These are phyloP conservation scores for Telfairia occidentalis DNA, from an alignment of 331 rosid genomes.

Conservation along the genomic window DNA sequence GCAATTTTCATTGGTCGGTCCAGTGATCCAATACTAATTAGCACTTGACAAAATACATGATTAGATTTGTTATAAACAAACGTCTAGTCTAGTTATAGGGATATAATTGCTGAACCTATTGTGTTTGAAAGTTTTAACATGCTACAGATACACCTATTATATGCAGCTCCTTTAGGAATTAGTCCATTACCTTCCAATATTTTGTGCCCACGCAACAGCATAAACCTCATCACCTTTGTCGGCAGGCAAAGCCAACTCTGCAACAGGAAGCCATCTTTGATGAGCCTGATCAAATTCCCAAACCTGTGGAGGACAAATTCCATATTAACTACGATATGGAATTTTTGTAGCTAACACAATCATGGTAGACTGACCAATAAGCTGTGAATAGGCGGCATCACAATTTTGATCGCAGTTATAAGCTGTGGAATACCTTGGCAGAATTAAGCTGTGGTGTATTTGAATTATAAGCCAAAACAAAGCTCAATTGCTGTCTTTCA, in stretches of 20 bases:
- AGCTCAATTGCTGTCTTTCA: slow-evolving; percentile 56
- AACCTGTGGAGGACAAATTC: slow-evolving; percentile 28
- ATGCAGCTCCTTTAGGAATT: not conserved
- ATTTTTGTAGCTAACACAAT: not conserved
- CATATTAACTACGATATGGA: not conserved
- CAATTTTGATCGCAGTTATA: not conserved
- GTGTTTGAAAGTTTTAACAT: not conserved
- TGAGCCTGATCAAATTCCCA: slow-evolving; percentile 96
- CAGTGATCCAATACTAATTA: not conserved
- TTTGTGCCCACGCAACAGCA: slow-evolving; percentile 85
- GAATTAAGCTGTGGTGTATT: slow-evolving; percentile 65
- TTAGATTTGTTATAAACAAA: not conserved
- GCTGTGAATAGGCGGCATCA: not conserved
- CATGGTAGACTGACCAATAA: not conserved
- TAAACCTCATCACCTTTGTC: slow-evolving; percentile 60
- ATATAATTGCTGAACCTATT: not conserved
- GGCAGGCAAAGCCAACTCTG: slow-evolving; percentile 58
- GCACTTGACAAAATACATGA: not conserved
- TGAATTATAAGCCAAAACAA: slow-evolving; percentile 68
- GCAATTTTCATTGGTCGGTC: not conserved
- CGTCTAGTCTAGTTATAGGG: not conserved
- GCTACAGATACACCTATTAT: not conserved
- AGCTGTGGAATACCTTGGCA: slow-evolving; percentile 43
- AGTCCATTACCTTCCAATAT: slow-evolving; percentile 63
- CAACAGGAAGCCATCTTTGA: slow-evolving; percentile 97